Evolutionary conservation across 768 basidiomycete genomes (phyloP), one percentile per base, ranked within the genome.

Genomic region (Lactarius deliciosus): DNA sequence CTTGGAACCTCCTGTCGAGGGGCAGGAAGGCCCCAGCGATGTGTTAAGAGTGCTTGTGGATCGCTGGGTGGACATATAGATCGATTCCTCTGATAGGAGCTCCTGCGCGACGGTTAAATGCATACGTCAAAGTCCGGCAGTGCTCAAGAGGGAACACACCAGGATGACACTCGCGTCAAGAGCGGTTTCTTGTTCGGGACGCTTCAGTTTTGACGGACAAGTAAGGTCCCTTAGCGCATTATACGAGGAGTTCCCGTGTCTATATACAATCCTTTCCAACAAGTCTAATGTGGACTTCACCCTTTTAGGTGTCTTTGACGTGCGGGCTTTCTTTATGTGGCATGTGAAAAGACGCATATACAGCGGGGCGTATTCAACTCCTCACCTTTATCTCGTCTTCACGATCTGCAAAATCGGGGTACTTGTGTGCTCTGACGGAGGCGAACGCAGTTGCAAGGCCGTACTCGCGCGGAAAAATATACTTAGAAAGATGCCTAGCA

Each of bases 391-490:
- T 90, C 71, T 92, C 90, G 0, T 73, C 69, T 69, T 92, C 90
- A 69, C 87, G 82, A 70, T 90, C 84, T 20, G 78, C 69, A 71
- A 83, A 87, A 71, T 89, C 81, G 3, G 81, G 79, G 65, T 82
- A 78, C 34, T 76, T 75, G 53, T 77, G 77, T 20, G 68, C 69
- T 28, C 64, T 72, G 57, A 66, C 67, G 15, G 60, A 45, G 5
- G 66, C 59, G 67, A 94, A 95, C 2, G 87, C 81, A 69, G 79
- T 90, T 5, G 80, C 73, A 1, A 97, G 73, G 0, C 84, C 83
- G 72, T 88, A 93, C 71, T 94, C 91, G 47, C 87, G 81, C 10
- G 94, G 87, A 72, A 98, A 96, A 2, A 98, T 79, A 72, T 94
- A 89, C 77, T 94, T 95, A 40, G 89, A 81, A 1, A 94, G 76